phyloP scores from a whole-genome alignment of 768 basidiomycete species.

The Russula abietina region DNA sequence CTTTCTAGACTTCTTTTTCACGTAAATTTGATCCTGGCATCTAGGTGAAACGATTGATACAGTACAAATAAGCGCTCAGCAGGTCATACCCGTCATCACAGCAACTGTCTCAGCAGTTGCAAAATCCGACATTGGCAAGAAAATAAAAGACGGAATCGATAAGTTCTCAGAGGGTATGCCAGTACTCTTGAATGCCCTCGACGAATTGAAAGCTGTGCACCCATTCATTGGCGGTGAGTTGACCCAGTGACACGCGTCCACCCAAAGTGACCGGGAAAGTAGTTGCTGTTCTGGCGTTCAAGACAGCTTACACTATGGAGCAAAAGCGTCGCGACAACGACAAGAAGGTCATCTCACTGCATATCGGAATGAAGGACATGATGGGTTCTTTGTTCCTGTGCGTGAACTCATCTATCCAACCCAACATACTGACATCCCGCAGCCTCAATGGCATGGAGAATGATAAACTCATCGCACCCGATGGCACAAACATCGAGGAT shows the following conservation, averaged over 20 bases:
- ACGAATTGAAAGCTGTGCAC: slow-evolving; percentile 29
- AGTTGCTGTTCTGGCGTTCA: slow-evolving; percentile 48
- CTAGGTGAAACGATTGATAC: background rate
- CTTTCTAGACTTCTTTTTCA: no score
- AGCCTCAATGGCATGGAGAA: slow-evolving; percentile 34
- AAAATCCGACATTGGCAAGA: slow-evolving; percentile 2
- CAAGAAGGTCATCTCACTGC: slow-evolving; percentile 41
- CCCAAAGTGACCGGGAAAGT: background rate
- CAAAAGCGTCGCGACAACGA: slow-evolving; percentile 47
- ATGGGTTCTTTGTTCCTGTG: slow-evolving; percentile 31
- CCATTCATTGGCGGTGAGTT: slow-evolving; percentile 29
- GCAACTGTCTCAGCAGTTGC: background rate
- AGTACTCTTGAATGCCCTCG: slow-evolving; percentile 28
- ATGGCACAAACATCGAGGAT: slow-evolving; percentile 34
- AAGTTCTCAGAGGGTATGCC: slow-evolving; percentile 29
- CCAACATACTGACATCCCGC: background rate
- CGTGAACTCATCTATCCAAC: background rate
- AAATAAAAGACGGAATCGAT: slow-evolving; percentile 25
- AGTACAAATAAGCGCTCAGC: background rate
- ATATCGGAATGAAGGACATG: slow-evolving; percentile 46
- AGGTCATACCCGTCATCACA: background rate
- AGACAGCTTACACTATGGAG: slow-evolving; percentile 44
- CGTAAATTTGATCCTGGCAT: background rate
- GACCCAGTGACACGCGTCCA: background rate
- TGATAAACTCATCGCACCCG: slow-evolving; percentile 29